Base-by-base conservation (phyloP, 1,284 basidiomycete species). In the Volvariella volvacea region DNA sequence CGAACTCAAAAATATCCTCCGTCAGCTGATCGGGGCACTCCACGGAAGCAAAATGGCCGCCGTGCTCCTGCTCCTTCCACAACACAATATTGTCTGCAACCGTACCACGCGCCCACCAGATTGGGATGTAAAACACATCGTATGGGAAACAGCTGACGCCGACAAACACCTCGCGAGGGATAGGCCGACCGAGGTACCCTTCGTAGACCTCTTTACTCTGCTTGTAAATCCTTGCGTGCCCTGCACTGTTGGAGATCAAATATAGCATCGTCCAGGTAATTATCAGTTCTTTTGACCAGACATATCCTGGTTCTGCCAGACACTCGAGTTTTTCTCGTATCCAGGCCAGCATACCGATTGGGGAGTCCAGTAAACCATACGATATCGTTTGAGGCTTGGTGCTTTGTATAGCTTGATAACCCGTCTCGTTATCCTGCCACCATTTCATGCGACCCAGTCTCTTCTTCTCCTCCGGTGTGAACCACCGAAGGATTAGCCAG, bases 351-450 rank as follows among this genome's bases (percentile, higher is more conserved):
- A 80, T 56, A 1, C 74, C 77, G 3, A 70, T 64, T 1, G 78
- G 78, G 4, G 75, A 77, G 52, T 80, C 77, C 1, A 66, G 59
- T 10, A 78, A 58, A 7, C 61, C 59, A 52, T 76, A 78, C 0
- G 73, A 74, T 4, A 80, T 55, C 0, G 77, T 80, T 53, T 79
- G 74, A 0, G 77, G 77, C 45, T 70, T 67, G 0, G 74, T 78
- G 1, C 61, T 45, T 34, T 80, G 77, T 48, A 68, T 59, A 1
- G 30, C 41, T 16, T 50, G 54, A 52, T 77, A 78, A 1, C 74
- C 76, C 14, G 31, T 43, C 36, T 70, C 75, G 20, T 52, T 49
- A 8, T 46, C 50, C 7, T 19, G 41, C 53, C 67, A 71, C 60
- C 55, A 59, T 17, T 50, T 43, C 15, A 56, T 48, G 6, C 64